These are phyloP conservation scores for Oryza nivara DNA, from an alignment of 176 grass and related monocot species.

Conservation along the genomic window DNA sequence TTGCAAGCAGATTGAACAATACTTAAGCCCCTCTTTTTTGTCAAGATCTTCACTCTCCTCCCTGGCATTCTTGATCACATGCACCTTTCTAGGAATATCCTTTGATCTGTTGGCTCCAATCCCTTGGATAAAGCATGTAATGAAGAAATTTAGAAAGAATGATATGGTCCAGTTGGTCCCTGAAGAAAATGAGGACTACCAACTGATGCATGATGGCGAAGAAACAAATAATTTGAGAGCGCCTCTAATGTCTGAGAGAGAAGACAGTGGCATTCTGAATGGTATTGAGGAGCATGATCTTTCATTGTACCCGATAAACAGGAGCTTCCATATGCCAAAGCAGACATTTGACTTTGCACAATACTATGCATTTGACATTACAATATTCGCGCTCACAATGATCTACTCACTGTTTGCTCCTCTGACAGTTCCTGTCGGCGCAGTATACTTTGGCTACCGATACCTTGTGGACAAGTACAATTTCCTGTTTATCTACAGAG, in stretches of 20 bases:
- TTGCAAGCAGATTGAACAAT: constrained; percentile 90
- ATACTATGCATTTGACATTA: constrained; percentile 96
- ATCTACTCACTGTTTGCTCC: constrained; percentile 96
- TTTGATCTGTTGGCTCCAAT: constrained; percentile 95
- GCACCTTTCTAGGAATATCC: constrained; percentile 96
- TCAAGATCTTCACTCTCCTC: constrained; percentile 95
- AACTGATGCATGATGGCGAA: constrained; percentile 60
- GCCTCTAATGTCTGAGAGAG: constrained; percentile 75
- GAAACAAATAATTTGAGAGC: constrained; percentile 64
- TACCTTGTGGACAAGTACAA: constrained; percentile 99
- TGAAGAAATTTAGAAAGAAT: constrained; percentile 98
- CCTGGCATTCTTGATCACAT: constrained; percentile 89
- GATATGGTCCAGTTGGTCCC: constrained; percentile 97
- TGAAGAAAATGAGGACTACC: constrained; percentile 82
- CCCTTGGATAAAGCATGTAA: constrained; percentile 92
- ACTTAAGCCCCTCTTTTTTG: constrained; percentile 95
- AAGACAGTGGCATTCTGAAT: constrained; percentile 58
- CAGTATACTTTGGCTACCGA: constrained; percentile 96
- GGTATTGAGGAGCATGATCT: constrained; percentile 78
- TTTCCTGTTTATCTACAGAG: constrained; percentile 96
- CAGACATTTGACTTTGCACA: constrained; percentile 97
- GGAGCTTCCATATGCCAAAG: constrained; percentile 95
- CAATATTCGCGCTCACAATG: constrained; percentile 97
- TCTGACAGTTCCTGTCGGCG: constrained; percentile 84
- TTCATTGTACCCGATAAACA: constrained; percentile 80